A percentile compares a stretch with the other conserved stretches of the same genome.
These are phyloP conservation scores for Artemisia argyi DNA, from an alignment of 129 eudicot species.

Conservation along the genomic window DNA sequence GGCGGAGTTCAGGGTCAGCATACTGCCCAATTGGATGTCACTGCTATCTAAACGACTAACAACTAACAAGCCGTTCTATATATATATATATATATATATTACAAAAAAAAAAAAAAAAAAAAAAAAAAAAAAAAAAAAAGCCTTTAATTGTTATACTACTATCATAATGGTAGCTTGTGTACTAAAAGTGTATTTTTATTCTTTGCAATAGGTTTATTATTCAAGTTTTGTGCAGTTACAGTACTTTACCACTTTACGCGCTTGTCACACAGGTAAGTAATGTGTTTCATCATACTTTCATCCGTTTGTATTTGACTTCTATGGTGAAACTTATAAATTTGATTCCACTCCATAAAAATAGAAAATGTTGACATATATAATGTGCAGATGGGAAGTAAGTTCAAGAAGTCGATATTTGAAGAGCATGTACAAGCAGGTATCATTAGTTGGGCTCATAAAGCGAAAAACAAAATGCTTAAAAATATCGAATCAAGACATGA, in stretches of 20 bases:
- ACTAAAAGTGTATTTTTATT: not conserved
- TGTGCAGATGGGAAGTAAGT: conserved; percentile 83
- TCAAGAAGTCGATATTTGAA: conserved; percentile 87
- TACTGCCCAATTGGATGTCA: no score
- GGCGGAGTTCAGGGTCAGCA: no score
- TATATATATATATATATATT: no score
- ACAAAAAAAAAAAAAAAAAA: no score
- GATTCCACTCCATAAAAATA: not conserved
- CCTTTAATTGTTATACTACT: not conserved
- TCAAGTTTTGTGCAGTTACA: conserved; percentile 88
- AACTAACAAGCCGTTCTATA: no score
- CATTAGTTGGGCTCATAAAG: conserved; percentile 83
- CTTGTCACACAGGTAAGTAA: conserved; percentile 97
- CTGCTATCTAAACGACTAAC: no score
- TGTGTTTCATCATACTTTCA: not conserved
- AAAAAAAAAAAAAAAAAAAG: no score
- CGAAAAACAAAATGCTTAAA: conserved; percentile 49
- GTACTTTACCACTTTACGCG: conserved; percentile 94
- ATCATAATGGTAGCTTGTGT: not conserved
- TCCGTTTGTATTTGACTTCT: not conserved
- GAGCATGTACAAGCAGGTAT: conserved; percentile 79
- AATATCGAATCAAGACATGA: conserved; percentile 21
- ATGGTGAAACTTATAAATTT: not conserved
- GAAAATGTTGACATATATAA: not conserved
- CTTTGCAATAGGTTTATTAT: conserved; percentile 60